These are phyloP conservation scores for Ormosia semicastrata DNA, from an alignment of 306 rosid species.

Conservation along the genomic window DNA sequence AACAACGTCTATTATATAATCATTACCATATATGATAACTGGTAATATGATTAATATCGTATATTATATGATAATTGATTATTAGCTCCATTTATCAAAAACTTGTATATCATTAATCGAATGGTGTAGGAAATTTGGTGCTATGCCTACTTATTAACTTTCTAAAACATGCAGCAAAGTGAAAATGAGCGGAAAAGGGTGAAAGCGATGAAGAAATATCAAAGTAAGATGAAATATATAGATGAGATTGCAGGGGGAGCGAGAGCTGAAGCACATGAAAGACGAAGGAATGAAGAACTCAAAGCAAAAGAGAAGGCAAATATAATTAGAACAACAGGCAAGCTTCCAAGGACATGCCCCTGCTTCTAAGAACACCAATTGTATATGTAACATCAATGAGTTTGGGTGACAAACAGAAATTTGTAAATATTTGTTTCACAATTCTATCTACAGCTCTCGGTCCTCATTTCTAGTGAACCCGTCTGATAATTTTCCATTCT, in stretches of 20 bases:
- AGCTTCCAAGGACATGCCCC: slow-evolving; percentile 49
- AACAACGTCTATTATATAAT: no score
- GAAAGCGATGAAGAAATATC: slow-evolving; percentile 37
- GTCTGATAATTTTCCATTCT: neutral
- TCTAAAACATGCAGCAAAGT: slow-evolving; percentile 35
- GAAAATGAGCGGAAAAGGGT: slow-evolving; percentile 37
- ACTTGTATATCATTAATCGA: no score
- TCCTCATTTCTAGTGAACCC: neutral
- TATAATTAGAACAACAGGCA: slow-evolving; percentile 58
- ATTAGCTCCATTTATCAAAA: no score
- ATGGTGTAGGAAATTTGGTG: no score
- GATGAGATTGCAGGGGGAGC: slow-evolving; percentile 57
- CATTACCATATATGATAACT: no score
- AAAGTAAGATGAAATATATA: slow-evolving; percentile 34
- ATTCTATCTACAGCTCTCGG: neutral
- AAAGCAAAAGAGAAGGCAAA: slow-evolving; percentile 67
- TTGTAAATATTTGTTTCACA: slow-evolving; percentile 27
- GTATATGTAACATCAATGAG: neutral
- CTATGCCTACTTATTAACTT: neutral
- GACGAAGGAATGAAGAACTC: slow-evolving; percentile 40
- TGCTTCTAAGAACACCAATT: slow-evolving; percentile 50
- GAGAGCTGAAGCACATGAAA: slow-evolving; percentile 56
- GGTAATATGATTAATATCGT: no score
- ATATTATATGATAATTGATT: no score
- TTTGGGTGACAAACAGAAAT: neutral